A percentile compares a stretch with the other conserved stretches of the same genome.
Evolutionary conservation across 768 basidiomycete genomes (phyloP).

Genomic region (Auricularia auricula-judae): DNA sequence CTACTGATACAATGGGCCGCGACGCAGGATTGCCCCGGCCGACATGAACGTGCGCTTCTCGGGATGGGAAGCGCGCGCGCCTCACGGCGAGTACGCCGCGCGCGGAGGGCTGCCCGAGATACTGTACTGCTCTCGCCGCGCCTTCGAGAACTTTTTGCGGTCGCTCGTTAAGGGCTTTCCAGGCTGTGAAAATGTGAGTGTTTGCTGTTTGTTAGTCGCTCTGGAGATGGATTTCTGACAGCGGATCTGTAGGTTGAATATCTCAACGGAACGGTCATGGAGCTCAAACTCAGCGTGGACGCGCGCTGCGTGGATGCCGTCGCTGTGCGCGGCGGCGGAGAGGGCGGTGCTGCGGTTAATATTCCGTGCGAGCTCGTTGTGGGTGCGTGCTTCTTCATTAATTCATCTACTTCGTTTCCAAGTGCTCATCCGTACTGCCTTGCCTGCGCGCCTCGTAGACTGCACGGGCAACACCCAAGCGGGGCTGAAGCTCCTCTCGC

Average conservation of each 20-base stretch:
- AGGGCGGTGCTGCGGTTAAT: neutral
- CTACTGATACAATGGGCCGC: too few relatives aligned
- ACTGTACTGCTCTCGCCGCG: neutral
- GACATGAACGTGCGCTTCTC: neutral
- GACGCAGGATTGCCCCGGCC: neutral
- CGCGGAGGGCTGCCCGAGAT: neutral
- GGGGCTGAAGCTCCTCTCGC: conserved; percentile 17
- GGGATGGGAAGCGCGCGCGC: neutral
- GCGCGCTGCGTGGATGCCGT: conserved; percentile 3
- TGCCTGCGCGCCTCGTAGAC: conserved; percentile 11
- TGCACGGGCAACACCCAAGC: conserved; percentile 20
- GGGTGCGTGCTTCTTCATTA: conserved; percentile 7
- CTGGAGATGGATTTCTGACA: too few relatives aligned
- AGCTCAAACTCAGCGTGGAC: conserved; percentile 9
- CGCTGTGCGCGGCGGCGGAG: neutral
- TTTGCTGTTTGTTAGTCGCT: too few relatives aligned
- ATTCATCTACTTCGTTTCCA: too few relatives aligned
- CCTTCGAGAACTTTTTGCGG: neutral
- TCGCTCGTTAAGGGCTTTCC: neutral
- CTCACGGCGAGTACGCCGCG: neutral
- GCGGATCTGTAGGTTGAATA: conserved; percentile 11
- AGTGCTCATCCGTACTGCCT: too few relatives aligned
- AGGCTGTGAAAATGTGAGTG: too few relatives aligned
- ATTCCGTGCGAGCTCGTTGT: conserved; percentile 14
- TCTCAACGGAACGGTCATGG: conserved; percentile 18